Evolutionary conservation across 441 rosid genomes (phyloP).

Genomic region (Cnidoscolus chayamansa): DNA sequence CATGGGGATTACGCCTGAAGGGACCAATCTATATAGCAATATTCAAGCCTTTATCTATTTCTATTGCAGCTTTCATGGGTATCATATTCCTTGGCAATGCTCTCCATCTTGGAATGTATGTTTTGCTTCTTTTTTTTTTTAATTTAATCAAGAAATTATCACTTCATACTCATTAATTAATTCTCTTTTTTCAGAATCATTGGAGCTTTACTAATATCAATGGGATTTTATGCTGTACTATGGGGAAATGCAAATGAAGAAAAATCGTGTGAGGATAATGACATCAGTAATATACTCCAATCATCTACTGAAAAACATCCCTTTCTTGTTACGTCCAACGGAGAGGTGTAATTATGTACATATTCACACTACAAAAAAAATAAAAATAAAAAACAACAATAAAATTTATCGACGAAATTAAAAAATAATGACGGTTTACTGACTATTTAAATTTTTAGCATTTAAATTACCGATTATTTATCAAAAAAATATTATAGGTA

Average conservation of each 20-base stretch:
- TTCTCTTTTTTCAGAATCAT: conserved; percentile 25
- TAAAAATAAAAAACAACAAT: no score
- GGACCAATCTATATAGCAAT: conserved; percentile 66
- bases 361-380: no score
- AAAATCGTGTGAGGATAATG: neutral
- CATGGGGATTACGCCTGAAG: conserved; percentile 59
- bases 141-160: neutral
- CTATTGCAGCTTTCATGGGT: conserved; percentile 54
- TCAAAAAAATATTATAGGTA: no score
- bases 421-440: no score
- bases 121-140: neutral
- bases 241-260: conserved; percentile 42
- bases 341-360: neutral
- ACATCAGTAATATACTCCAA: neutral
- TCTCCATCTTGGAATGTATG: conserved; percentile 52
- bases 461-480: no score
- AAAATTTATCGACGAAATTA: no score
- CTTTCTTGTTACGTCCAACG: neutral
- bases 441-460: no score
- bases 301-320: neutral
- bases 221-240: conserved; percentile 39
- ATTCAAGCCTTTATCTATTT: conserved; percentile 62
- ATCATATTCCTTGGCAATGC: conserved; percentile 54
- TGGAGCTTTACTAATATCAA: conserved; percentile 35
- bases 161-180: neutral